Evolutionary conservation across 805 yeast genomes (phyloP).

Genomic region (Metschnikowia dekortorum): DNA sequence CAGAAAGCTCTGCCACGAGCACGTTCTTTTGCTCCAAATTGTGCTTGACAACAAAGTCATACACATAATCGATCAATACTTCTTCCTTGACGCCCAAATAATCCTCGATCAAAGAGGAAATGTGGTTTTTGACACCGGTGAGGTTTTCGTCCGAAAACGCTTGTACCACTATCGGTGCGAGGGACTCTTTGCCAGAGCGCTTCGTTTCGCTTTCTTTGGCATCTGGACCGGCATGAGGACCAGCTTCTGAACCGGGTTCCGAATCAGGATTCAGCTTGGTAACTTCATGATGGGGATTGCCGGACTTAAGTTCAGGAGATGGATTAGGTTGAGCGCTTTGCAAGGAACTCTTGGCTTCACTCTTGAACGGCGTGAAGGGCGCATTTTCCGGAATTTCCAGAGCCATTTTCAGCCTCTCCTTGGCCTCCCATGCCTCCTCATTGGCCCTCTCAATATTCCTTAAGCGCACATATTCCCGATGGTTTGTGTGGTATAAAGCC

Average conservation of each 20-base stretch:
- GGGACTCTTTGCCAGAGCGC: neutral
- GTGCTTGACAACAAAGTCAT: constrained; percentile 29
- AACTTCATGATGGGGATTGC: too few relatives aligned
- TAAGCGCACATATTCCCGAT: constrained; percentile 39
- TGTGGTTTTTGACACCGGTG: constrained; percentile 27
- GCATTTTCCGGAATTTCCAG: neutral
- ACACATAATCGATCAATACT: constrained; percentile 42
- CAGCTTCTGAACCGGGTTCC: neutral
- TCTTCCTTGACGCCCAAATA: constrained; percentile 52
- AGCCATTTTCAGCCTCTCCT: constrained; percentile 20
- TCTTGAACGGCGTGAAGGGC: neutral
- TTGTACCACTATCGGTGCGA: neutral
- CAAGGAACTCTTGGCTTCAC: neutral
- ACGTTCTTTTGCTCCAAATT: constrained; percentile 29
- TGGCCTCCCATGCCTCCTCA: constrained; percentile 43
- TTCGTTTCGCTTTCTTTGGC: neutral
- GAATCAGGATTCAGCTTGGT: neutral
- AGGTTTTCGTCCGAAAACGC: constrained; percentile 6
- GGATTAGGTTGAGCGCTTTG: too few relatives aligned
- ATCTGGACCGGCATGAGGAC: too few relatives aligned
- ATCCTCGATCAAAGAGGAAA: constrained; percentile 45
- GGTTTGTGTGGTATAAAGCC: constrained; percentile 37
- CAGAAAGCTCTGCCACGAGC: constrained; percentile 44
- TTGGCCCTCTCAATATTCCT: constrained; percentile 31
- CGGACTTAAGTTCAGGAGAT: too few relatives aligned